Conservation (phyloP, 2,329 filamentous ascomycete species). For the Corinectria fuckeliana region DNA sequence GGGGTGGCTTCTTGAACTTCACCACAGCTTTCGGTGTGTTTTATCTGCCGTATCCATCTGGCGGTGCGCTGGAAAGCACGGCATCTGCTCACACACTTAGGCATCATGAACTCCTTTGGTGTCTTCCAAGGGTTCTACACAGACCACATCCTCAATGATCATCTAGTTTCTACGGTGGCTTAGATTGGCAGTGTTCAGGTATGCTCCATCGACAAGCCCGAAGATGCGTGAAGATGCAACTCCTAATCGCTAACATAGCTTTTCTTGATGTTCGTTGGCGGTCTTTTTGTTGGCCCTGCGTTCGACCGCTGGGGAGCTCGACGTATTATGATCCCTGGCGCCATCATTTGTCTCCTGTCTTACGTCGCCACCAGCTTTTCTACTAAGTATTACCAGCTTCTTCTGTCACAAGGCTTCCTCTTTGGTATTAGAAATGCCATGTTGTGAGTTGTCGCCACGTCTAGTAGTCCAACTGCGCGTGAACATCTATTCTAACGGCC, state of each 20-base stretch:
- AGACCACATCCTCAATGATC: conserved; percentile 39
- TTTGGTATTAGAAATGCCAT: conserved; percentile 50
- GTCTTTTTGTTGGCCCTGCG: conserved; percentile 47
- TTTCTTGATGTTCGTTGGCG: conserved; percentile 49
- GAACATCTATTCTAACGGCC: not conserved
- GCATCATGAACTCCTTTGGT: conserved; percentile 14
- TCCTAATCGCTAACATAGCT: conserved; percentile 32
- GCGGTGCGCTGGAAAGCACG: not conserved
- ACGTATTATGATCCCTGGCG: conserved; percentile 44
- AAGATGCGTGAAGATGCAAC: no score
- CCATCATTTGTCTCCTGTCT: conserved; percentile 45
- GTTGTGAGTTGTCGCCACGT: conserved; percentile 36
- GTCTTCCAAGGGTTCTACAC: conserved; percentile 55
- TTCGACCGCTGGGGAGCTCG: conserved; percentile 50
- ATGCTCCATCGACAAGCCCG: not conserved
- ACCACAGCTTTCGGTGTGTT: conserved; percentile 38
- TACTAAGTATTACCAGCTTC: conserved; percentile 44
- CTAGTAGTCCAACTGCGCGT: no score
- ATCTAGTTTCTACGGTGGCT: conserved; percentile 42
- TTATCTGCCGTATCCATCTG: not conserved
- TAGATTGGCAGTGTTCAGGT: conserved; percentile 50
- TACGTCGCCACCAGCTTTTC: conserved; percentile 45
- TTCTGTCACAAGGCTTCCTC: conserved; percentile 50
- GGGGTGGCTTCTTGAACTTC: conserved; percentile 41
- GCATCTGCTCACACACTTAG: not conserved